phyloP scores from a whole-genome alignment of 768 basidiomycete genomes.

The Boletus tomentosulus region DNA sequence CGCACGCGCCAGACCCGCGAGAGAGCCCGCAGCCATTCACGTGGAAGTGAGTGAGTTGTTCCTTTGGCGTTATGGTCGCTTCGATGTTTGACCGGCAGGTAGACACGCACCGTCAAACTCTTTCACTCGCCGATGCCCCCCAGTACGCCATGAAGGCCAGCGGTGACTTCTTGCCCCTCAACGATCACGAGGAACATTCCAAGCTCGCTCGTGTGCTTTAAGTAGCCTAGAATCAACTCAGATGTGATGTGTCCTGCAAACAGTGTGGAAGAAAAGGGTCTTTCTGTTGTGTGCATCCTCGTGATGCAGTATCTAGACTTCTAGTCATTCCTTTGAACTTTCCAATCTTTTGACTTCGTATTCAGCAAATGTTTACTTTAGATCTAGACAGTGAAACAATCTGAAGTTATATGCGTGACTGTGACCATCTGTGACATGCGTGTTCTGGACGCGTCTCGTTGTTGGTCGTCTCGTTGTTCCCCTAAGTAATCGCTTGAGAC shows the following conservation, averaged over 20 bases:
- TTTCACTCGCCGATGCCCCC: conserved; percentile 23
- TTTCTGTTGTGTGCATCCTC: not conserved
- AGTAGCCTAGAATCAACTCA: not conserved
- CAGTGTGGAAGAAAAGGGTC: not conserved
- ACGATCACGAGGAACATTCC: conserved; percentile 15
- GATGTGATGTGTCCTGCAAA: not conserved
- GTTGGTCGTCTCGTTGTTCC: conserved; percentile 15
- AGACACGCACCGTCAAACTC: conserved; percentile 26
- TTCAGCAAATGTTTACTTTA: not conserved
- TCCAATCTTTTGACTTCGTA: not conserved
- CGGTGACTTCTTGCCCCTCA: conserved; percentile 21
- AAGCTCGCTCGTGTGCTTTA: conserved; percentile 16
- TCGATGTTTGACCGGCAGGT: conserved; percentile 17
- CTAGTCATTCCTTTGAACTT: conserved; percentile 9
- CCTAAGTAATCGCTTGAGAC: conserved; percentile 14
- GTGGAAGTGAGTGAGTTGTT: conserved; percentile 29
- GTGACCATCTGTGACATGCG: conserved; percentile 24
- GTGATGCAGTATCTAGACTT: conserved; percentile 2
- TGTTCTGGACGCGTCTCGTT: conserved; percentile 22
- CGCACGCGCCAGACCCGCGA: conserved; percentile 13
- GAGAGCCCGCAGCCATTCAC: conserved; percentile 25
- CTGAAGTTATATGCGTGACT: conserved; percentile 6
- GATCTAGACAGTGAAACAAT: too few relatives aligned
- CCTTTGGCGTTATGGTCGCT: not conserved
- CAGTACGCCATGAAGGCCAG: conserved; percentile 22